Conservation (phyloP, 306 rosid genomes). For the Citrullus colocynthis region DNA sequence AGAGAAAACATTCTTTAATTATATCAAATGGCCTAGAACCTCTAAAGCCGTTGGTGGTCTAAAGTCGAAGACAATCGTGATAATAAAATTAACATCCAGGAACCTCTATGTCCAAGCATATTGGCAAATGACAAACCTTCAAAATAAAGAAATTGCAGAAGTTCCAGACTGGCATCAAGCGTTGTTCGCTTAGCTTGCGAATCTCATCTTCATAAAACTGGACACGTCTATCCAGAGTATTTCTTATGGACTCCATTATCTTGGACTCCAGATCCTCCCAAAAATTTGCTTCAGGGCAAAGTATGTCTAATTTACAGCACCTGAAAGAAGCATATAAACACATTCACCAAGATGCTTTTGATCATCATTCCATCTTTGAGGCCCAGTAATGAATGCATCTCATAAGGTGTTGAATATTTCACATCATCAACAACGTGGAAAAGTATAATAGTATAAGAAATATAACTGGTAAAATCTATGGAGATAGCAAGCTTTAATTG, state of each 20-base stretch:
- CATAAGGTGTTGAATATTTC: not conserved
- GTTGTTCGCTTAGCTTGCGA: constrained; percentile 94
- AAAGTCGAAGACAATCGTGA: not conserved
- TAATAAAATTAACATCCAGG: not conserved
- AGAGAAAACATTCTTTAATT: not conserved
- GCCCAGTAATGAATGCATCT: not conserved
- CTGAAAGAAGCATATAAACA: constrained; percentile 28
- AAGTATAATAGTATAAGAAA: not conserved
- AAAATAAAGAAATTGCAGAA: constrained; percentile 94
- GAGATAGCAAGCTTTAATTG: not conserved
- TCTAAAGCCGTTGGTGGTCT: not conserved
- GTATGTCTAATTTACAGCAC: constrained; percentile 89
- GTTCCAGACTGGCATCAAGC: constrained; percentile 98
- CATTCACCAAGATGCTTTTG: not conserved
- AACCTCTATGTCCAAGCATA: constrained; percentile 16
- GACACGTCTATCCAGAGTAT: constrained; percentile 91
- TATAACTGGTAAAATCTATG: not conserved
- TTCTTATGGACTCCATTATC: constrained; percentile 78
- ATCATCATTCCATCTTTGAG: not conserved
- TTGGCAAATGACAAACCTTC: constrained; percentile 51
- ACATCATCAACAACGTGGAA: not conserved
- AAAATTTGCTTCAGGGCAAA: constrained; percentile 72
- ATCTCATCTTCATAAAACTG: constrained; percentile 98
- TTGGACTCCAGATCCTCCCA: constrained; percentile 96
- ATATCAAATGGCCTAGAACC: not conserved